Evolutionary conservation across 306 rosid species (phyloP).

Genomic region (Psophocarpus tetragonolobus): DNA sequence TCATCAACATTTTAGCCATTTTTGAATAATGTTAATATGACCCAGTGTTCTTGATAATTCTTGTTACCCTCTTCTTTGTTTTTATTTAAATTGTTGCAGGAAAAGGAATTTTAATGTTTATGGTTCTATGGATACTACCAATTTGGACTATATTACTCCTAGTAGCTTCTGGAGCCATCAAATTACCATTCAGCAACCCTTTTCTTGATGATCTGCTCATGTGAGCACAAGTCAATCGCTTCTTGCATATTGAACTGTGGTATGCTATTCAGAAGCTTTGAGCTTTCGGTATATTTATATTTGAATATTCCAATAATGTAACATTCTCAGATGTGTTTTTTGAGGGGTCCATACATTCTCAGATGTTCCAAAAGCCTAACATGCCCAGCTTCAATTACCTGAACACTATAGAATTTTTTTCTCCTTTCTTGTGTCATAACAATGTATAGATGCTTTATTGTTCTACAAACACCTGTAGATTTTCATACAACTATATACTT

Average conservation of each 20-base stretch:
- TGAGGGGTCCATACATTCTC: not conserved
- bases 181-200: constrained; percentile 66
- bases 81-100: constrained; percentile 52
- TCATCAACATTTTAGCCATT: not conserved
- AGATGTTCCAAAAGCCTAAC: not conserved
- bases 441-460: not conserved
- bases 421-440: too few relatives aligned
- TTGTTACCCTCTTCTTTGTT: not conserved
- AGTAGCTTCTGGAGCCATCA: constrained; percentile 69
- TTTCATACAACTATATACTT: too few relatives aligned
- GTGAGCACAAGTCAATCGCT: constrained; percentile 41
- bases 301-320: not conserved
- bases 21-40: not conserved
- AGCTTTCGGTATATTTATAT: not conserved
- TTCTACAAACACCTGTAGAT: not conserved
- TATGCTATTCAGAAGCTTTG: not conserved
- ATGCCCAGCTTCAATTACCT: not conserved
- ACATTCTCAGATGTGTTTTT: not conserved
- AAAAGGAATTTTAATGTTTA: constrained; percentile 50
- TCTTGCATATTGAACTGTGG: constrained; percentile 4
- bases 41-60: not conserved
- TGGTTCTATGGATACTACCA: constrained; percentile 70
- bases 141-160: constrained; percentile 68
- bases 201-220: constrained; percentile 65
- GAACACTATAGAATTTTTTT: too few relatives aligned